A percentile compares a stretch with the other conserved stretches of the same genome.
These are phyloP conservation scores for Poa pratensis DNA, from an alignment of 176 grass and related monocot species.

Conservation along the genomic window DNA sequence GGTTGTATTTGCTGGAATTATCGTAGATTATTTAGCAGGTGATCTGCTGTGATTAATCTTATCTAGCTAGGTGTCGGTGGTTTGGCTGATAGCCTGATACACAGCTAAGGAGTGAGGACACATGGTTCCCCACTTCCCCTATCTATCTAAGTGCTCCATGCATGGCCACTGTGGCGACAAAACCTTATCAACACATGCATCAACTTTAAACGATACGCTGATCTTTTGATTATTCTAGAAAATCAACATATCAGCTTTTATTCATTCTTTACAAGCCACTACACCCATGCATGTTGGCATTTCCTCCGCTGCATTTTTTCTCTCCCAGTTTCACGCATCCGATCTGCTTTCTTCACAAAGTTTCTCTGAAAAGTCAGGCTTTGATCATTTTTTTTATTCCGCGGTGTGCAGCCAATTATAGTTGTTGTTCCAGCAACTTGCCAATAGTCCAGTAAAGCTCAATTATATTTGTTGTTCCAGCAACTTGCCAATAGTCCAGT, in stretches of 20 bases:
- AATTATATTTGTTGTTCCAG: not conserved
- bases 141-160: conserved; percentile 30
- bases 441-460: not conserved
- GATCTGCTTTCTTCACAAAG: conserved; percentile 44
- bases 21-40: not conserved
- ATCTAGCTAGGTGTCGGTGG: not conserved
- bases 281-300: not conserved
- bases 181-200: not conserved
- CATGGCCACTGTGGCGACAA: conserved; percentile 3
- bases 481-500: not conserved
- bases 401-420: not conserved
- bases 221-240: not conserved
- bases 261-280: not conserved
- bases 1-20: conserved; percentile 7
- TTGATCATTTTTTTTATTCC: not conserved
- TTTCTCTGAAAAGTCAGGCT: conserved; percentile 2
- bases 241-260: conserved; percentile 20
- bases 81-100: conserved; percentile 13
- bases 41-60: not conserved
- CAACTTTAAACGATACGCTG: conserved; percentile 8
- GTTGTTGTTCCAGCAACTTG: not conserved
- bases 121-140: not conserved
- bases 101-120: not conserved
- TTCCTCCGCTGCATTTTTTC: not conserved
- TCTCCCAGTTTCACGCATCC: not conserved